Percentiles rank a stretch among this genome's conserved stretches.
phyloP scores from a whole-genome alignment of 2,329 filamentous ascomycete genomes.

The Didymella keratinophila region DNA sequence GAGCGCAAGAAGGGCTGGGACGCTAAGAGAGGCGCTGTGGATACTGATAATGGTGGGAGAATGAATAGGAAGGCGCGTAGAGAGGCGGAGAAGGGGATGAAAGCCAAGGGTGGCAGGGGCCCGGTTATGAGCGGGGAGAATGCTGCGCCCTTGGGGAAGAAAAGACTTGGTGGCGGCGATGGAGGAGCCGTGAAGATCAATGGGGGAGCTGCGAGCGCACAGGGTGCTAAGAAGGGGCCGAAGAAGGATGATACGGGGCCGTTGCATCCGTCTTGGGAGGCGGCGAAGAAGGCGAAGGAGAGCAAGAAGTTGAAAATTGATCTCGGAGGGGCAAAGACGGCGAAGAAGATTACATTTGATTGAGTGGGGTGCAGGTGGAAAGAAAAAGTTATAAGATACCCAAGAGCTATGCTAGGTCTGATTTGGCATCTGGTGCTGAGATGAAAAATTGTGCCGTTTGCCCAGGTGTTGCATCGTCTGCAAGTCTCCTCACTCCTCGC shows the following conservation, averaged over 20 bases:
- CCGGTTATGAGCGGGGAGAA: conserved; percentile 46
- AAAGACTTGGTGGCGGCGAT: conserved; percentile 30
- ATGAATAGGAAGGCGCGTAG: conserved; percentile 32
- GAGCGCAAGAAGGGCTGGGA: conserved; percentile 65
- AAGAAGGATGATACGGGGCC: conserved; percentile 62
- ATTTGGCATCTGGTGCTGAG: neutral
- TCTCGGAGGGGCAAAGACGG: conserved; percentile 19
- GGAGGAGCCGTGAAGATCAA: neutral
- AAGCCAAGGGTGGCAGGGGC: conserved; percentile 31
- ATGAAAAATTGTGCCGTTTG: neutral
- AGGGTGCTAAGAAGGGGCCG: conserved; percentile 34
- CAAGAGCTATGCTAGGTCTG: neutral
- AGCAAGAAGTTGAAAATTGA: conserved; percentile 56
- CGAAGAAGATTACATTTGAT: conserved; percentile 70
- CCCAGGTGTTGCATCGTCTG: too few species aligned
- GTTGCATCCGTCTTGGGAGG: conserved; percentile 71
- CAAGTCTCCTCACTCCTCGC: too few species aligned
- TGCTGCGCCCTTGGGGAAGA: conserved; percentile 36
- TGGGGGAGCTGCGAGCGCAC: neutral
- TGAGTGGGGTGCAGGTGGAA: conserved; percentile 33
- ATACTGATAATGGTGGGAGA: conserved; percentile 30
- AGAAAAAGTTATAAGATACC: neutral
- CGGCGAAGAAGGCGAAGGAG: conserved; percentile 67
- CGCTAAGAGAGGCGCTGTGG: conserved; percentile 63
- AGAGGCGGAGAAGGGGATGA: conserved; percentile 26